These are phyloP conservation scores for Malus hybrid DNA, from an alignment of 331 rosid genomes.

Conservation along the genomic window DNA sequence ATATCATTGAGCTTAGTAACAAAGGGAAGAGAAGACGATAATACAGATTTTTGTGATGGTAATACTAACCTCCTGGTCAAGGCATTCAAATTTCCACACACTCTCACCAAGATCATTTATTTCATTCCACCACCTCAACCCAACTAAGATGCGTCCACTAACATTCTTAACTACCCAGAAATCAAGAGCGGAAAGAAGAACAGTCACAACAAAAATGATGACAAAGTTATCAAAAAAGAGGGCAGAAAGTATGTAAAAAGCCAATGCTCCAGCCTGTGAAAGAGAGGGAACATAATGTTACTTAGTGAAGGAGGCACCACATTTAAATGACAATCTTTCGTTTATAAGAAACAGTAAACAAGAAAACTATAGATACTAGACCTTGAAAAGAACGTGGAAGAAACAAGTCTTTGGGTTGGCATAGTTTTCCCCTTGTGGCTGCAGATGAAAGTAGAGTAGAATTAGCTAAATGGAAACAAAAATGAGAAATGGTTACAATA, in stretches of 20 bases:
- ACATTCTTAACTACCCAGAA: slow-evolving; percentile 98
- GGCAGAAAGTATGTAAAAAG: slow-evolving; percentile 84
- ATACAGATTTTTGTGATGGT: background rate
- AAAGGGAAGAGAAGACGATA: slow-evolving; percentile 1
- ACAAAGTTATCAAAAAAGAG: slow-evolving; percentile 76
- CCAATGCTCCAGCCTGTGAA: slow-evolving; percentile 79
- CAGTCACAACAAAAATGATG: slow-evolving; percentile 91
- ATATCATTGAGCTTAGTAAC: background rate
- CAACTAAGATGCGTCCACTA: slow-evolving; percentile 90
- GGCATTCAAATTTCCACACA: slow-evolving; percentile 95
- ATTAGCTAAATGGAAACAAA: background rate
- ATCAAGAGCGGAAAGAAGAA: slow-evolving; percentile 87
- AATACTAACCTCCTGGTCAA: slow-evolving; percentile 78
- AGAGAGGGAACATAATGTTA: slow-evolving; percentile 2
- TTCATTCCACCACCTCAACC: slow-evolving; percentile 99
- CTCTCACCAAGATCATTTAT: slow-evolving; percentile 92
- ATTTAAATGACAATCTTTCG: background rate
- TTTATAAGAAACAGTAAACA: background rate
- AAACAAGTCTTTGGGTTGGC: slow-evolving; percentile 84
- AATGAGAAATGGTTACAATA: background rate
- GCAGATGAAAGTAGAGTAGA: slow-evolving; percentile 23
- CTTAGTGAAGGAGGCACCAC: background rate
- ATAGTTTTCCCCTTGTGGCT: slow-evolving; percentile 76
- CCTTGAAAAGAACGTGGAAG: slow-evolving; percentile 95
- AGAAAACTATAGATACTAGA: slow-evolving; percentile 12